Base-by-base conservation (phyloP, 129 eudicot species). In the Mikania micrantha region DNA sequence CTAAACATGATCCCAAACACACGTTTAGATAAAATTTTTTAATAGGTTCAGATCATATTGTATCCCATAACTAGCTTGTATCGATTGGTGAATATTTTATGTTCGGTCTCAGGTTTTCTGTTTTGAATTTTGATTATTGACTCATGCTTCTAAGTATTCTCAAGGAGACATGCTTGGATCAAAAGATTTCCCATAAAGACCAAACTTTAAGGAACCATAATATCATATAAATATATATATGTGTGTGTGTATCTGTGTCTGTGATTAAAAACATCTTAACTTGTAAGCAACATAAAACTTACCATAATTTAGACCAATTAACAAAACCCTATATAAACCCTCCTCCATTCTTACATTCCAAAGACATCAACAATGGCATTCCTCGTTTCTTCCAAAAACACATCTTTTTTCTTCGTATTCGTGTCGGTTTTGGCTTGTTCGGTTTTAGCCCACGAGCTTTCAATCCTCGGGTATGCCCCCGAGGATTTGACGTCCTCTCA, bases 381-480 rank as follows among this genome's bases (percentile, higher is more conserved):
- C 73, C 29, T 71, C 78, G 16, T 29, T 66, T 57, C 64, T 28
- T 56, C 76, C 62, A 42, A 81, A 66, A 64, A 53, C 52, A 13
- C 73, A 68, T 12, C 59, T 65, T 56, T 66, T 84, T 60, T 85
- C 83, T 45, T 73, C 3, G n/a, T 60, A 8, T 59, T 65, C 20
- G 0, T 82, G 12, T 78, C 82, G 17, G 36, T 80, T 64, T 84
- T 81, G 34, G 74, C 83, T 36, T 60, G 62, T 32, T 58, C 74
- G 3, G 74, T 75, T n/a, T 34, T 79, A 4, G 87, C 85, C 41
- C 80, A 74, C 3, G 96, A 86, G 63, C 79, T 84, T 21, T 92
- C 98, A 5, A 92, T 92, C 71, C 74, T 92, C 36, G 98, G 98
- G 32, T 92, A 92, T 35, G 75, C 95, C 5, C 87, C 92, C 0